phyloP scores from a whole-genome alignment of 768 basidiomycete species.

The Tylopilus rubrobrunneus region DNA sequence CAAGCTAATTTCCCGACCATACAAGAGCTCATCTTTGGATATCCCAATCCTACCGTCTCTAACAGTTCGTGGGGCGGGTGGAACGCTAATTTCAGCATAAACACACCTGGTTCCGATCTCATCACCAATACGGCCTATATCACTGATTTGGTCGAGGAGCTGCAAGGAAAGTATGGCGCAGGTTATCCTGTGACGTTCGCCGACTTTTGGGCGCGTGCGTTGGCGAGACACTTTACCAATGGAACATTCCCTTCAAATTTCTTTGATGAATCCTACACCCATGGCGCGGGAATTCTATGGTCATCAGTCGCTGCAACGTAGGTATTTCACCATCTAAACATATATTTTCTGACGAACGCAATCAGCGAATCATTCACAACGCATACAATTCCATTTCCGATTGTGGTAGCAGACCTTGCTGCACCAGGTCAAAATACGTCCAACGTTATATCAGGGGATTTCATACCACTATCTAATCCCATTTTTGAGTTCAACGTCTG shows the following conservation, averaged over 20 bases:
- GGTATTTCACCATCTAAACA: constrained; percentile 7
- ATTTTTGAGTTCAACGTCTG: constrained; percentile 36
- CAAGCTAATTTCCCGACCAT: constrained; percentile 40
- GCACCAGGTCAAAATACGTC: constrained; percentile 26
- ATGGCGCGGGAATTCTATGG: constrained; percentile 35
- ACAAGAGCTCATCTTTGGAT: constrained; percentile 37
- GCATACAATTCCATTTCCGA: constrained; percentile 37
- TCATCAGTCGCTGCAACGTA: constrained; percentile 32
- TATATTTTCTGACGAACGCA: background rate
- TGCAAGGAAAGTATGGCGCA: constrained; percentile 29
- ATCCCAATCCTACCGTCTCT: constrained; percentile 10
- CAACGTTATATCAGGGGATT: constrained; percentile 14
- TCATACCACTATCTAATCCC: constrained; percentile 31
- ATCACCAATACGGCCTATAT: background rate
- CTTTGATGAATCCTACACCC: constrained; percentile 25
- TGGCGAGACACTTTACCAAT: constrained; percentile 38
- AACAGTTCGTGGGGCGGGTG: constrained; percentile 32
- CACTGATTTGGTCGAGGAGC: constrained; percentile 19
- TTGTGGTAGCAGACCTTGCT: constrained; percentile 29
- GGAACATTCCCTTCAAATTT: constrained; percentile 33
- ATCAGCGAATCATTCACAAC: constrained; percentile 31
- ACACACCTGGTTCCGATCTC: constrained; percentile 17
- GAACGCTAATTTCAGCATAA: constrained; percentile 24
- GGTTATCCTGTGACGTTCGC: constrained; percentile 31
- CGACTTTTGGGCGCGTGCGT: constrained; percentile 24